Percentiles rank a stretch among this genome's conserved stretches.
phyloP scores from a whole-genome alignment of 805 yeast species.

The Candida qinlingensis region DNA sequence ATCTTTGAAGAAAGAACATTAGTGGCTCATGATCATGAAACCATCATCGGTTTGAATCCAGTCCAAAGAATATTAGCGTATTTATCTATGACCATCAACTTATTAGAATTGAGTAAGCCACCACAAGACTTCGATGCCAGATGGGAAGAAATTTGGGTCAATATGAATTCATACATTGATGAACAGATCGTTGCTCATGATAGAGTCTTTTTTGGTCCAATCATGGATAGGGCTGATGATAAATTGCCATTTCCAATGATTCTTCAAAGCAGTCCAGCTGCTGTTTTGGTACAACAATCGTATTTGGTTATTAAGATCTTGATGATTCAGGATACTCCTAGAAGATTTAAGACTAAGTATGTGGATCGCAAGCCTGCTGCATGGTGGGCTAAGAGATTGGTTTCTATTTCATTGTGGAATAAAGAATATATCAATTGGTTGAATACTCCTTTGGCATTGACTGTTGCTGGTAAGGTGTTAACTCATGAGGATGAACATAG shows the following conservation, averaged over 20 bases:
- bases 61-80: slow-evolving; percentile 3
- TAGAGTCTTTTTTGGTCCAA: slow-evolving; percentile 15
- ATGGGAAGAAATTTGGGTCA: slow-evolving; percentile 36
- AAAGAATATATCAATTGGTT: slow-evolving; percentile 2
- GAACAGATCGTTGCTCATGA: neutral
- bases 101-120: slow-evolving; percentile 3
- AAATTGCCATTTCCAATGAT: slow-evolving; percentile 31
- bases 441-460: slow-evolving; percentile 13
- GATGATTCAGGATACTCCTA: slow-evolving; percentile 33
- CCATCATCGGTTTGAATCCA: slow-evolving; percentile 1
- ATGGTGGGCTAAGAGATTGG: slow-evolving; percentile 18
- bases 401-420: slow-evolving; percentile 12
- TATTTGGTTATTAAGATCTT: slow-evolving; percentile 30
- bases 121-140: slow-evolving; percentile 25
- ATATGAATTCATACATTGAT: slow-evolving; percentile 4
- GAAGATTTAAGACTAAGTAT: slow-evolving; percentile 23
- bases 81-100: slow-evolving; percentile 8
- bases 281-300: slow-evolving; percentile 29
- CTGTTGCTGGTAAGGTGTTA: slow-evolving; percentile 18
- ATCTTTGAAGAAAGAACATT: slow-evolving; percentile 6
- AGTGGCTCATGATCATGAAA: slow-evolving; percentile 6
- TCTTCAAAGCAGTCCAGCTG: slow-evolving; percentile 25
- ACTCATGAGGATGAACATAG: slow-evolving; percentile 24
- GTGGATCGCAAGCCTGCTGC: slow-evolving; percentile 14
- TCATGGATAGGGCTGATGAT: slow-evolving; percentile 20